A percentile compares a stretch with the other conserved stretches of the same genome.
phyloP scores from a whole-genome alignment of 2,329 filamentous ascomycete species.

The Talaromyces marneffei region DNA sequence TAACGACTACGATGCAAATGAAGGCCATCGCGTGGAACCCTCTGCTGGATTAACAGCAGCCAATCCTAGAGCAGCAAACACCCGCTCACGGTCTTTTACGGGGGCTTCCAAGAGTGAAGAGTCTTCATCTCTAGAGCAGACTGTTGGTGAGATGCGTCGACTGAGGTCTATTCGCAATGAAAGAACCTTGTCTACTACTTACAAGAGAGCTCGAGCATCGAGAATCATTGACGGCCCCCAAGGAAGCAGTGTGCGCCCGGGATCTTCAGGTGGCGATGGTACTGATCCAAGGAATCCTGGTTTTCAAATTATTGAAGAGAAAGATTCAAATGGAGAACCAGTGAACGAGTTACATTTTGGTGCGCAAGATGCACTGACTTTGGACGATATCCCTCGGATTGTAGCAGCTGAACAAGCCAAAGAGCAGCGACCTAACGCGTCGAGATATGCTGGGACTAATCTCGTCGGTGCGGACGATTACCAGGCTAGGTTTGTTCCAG shows the following conservation, averaged over 20 bases:
- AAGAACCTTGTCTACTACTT: slow-evolving; percentile 87
- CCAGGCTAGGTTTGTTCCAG: slow-evolving; percentile 62
- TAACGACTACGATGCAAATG: slow-evolving; percentile 60
- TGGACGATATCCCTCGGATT: slow-evolving; percentile 94
- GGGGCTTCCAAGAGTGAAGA: slow-evolving; percentile 56
- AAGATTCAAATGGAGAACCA: slow-evolving; percentile 61
- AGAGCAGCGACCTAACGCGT: slow-evolving; percentile 77
- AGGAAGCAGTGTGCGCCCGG: slow-evolving; percentile 60
- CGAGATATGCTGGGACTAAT: slow-evolving; percentile 69
- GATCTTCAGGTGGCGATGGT: slow-evolving; percentile 60
- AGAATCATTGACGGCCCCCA: slow-evolving; percentile 86
- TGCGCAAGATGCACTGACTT: slow-evolving; percentile 80
- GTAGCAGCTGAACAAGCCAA: slow-evolving; percentile 92
- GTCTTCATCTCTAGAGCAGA: slow-evolving; percentile 82
- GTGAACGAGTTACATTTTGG: slow-evolving; percentile 79
- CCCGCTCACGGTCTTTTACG: slow-evolving; percentile 67
- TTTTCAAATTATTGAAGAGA: slow-evolving; percentile 77
- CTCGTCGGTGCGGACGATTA: slow-evolving; percentile 52
- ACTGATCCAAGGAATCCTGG: slow-evolving; percentile 50
- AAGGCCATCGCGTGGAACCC: slow-evolving; percentile 49
- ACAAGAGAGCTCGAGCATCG: slow-evolving; percentile 82
- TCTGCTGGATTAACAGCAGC: background rate
- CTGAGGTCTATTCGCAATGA: slow-evolving; percentile 90
- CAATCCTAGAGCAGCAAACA: slow-evolving; percentile 21
- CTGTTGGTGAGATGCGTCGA: slow-evolving; percentile 87